These are phyloP conservation scores for Trichoderma oligosporum DNA, from an alignment of 2,329 filamentous ascomycete species.

Conservation along the genomic window DNA sequence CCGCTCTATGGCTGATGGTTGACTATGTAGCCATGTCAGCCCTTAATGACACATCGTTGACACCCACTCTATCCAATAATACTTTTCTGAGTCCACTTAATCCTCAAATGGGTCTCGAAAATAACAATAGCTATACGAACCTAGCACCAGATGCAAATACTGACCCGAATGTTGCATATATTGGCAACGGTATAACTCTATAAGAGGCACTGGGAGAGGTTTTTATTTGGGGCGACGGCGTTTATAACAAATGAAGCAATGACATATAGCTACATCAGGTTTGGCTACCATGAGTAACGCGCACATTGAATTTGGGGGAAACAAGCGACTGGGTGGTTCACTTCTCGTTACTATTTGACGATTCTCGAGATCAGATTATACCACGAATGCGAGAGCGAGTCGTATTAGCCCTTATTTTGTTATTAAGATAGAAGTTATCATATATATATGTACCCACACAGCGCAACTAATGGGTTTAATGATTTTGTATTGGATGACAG, in stretches of 20 bases:
- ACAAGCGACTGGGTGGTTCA: neutral
- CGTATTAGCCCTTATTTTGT: too few relatives aligned
- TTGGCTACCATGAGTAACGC: neutral
- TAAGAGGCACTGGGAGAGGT: neutral
- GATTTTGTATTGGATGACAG: too few relatives aligned
- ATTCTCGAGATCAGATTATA: neutral
- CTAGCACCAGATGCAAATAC: neutral
- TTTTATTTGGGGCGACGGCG: too few relatives aligned
- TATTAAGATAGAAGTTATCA: too few relatives aligned
- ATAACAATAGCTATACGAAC: slow-evolving; percentile 4
- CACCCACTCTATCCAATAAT: slow-evolving; percentile 2
- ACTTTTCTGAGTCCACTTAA: slow-evolving; percentile 12
- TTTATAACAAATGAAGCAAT: neutral
- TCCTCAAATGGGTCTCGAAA: slow-evolving; percentile 2
- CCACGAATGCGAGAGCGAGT: neutral
- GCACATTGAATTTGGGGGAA: neutral
- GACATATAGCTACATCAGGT: neutral
- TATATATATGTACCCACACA: neutral
- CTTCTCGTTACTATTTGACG: slow-evolving; percentile 5
- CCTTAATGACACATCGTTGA: slow-evolving; percentile 4
- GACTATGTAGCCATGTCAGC: slow-evolving; percentile 15
- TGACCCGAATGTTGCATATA: slow-evolving; percentile 9
- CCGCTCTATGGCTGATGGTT: slow-evolving; percentile 13
- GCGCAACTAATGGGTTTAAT: too few relatives aligned
- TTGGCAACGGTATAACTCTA: slow-evolving; percentile 5